phyloP scores from a whole-genome alignment of 2,329 filamentous ascomycete species.

The Claviceps arundinis region DNA sequence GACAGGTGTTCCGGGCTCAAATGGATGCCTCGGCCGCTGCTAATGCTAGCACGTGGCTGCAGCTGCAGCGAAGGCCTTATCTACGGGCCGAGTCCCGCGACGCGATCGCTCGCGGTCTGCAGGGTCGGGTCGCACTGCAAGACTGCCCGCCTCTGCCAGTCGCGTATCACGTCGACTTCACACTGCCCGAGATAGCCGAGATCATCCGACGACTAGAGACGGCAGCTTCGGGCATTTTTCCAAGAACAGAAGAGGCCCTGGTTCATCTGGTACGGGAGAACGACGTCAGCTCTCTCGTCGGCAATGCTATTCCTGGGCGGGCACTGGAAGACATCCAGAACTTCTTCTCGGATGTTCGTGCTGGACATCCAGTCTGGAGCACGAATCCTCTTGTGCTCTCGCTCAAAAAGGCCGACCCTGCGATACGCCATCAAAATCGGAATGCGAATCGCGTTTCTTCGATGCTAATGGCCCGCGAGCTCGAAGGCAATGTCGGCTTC shows the following conservation, averaged over 20 bases:
- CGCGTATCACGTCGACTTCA: conserved; percentile 34
- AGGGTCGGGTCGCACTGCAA: conserved; percentile 2
- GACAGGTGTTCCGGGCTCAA: background rate
- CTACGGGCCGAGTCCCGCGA: conserved; percentile 14
- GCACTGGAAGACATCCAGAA: conserved; percentile 16
- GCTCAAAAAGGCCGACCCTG: conserved; percentile 7
- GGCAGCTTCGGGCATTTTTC: conserved; percentile 7
- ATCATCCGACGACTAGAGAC: conserved; percentile 13
- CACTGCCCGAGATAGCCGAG: conserved; percentile 21
- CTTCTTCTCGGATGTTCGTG: conserved; percentile 19
- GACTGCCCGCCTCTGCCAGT: conserved; percentile 4
- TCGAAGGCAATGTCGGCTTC: conserved; percentile 30
- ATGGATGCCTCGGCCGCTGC: background rate
- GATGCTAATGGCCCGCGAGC: conserved; percentile 35
- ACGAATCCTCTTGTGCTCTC: conserved; percentile 14
- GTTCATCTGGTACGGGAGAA: conserved; percentile 9
- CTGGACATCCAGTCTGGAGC: conserved; percentile 7
- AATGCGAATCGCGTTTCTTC: conserved; percentile 20
- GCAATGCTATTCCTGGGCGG: conserved; percentile 12
- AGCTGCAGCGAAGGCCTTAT: conserved; percentile 13
- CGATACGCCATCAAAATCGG: conserved; percentile 3
- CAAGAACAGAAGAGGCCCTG: conserved; percentile 11
- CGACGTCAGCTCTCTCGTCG: conserved; percentile 13
- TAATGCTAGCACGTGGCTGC: conserved; percentile 1
- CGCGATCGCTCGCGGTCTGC: conserved; percentile 14